phyloP scores from a whole-genome alignment of 2,329 filamentous ascomycete genomes.

The Coccinonectria pachysandricola region DNA sequence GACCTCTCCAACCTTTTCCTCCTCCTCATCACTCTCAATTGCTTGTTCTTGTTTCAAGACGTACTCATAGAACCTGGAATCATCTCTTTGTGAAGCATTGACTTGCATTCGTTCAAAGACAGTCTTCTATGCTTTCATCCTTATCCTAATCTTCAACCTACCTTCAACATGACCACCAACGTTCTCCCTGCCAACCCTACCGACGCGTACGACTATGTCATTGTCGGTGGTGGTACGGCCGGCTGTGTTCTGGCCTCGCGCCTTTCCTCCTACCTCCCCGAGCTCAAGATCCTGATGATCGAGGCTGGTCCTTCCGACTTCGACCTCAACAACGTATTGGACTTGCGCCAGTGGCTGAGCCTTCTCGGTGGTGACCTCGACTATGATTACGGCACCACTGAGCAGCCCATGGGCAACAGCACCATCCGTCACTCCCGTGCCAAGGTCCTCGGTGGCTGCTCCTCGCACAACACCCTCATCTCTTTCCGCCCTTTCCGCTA shows the following conservation, averaged over 20 bases:
- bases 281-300: conserved; percentile 72
- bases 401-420: conserved; percentile 87
- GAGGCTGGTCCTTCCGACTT: conserved; percentile 86
- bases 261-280: conserved; percentile 71
- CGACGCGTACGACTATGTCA: conserved; percentile 70
- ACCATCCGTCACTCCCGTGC: conserved; percentile 86
- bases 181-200: conserved; percentile 53
- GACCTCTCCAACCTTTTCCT: no score
- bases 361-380: conserved; percentile 80
- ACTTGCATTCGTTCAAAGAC: no score
- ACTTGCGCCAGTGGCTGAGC: conserved; percentile 78
- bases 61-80: conserved; percentile 2
- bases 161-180: conserved; percentile 56
- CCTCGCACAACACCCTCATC: conserved; percentile 88
- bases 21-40: conserved; percentile 1
- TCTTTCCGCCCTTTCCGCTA: conserved; percentile 87
- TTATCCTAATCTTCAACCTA: no score
- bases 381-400: conserved; percentile 82
- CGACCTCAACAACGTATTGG: conserved; percentile 76
- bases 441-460: conserved; percentile 87
- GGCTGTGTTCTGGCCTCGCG: conserved; percentile 77
- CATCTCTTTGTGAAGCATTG: conserved; percentile 1
- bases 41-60: no score
- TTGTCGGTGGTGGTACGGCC: conserved; percentile 77
- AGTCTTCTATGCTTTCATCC: no score